Percentiles rank a stretch among this genome's conserved stretches.
Evolutionary conservation across 2,329 filamentous ascomycete genomes (phyloP).

Genomic region (Hymenoscyphus fructigenus): DNA sequence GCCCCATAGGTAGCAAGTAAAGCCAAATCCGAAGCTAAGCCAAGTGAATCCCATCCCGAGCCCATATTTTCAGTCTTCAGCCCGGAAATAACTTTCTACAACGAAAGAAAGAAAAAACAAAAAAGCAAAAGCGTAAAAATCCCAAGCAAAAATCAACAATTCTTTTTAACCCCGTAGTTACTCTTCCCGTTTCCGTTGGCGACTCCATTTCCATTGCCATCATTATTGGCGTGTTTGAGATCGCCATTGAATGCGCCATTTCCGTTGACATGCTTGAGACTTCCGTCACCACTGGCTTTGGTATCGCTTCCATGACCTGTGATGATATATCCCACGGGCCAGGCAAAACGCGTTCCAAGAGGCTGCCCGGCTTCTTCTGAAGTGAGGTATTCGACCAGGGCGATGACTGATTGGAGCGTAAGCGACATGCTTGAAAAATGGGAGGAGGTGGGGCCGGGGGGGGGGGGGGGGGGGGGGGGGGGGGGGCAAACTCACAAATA

Average conservation of each 20-base stretch:
- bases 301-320: slow-evolving; percentile 13
- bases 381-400: slow-evolving; percentile 38
- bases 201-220: not conserved
- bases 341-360: slow-evolving; percentile 31
- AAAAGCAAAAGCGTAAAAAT: not conserved
- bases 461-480: not conserved
- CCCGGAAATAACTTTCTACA: not conserved
- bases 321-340: slow-evolving; percentile 31
- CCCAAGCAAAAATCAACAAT: not conserved
- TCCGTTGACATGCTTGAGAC: not conserved
- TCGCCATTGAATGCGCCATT: not conserved
- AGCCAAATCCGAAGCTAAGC: not conserved
- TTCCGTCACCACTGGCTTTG: not conserved
- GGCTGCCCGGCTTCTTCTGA: slow-evolving; percentile 34
- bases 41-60: not conserved
- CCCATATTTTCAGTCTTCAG: not conserved
- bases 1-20: not conserved
- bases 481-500: slow-evolving; percentile 34
- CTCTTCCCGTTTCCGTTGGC: not conserved
- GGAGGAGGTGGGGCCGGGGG: not conserved
- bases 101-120: not conserved
- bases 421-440: not conserved
- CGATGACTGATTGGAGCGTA: slow-evolving; percentile 27
- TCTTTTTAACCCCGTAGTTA: not conserved
- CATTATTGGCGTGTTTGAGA: not conserved